phyloP scores from a whole-genome alignment of 371 early-diverging fungal species.

The Syncephalis fuscata region DNA sequence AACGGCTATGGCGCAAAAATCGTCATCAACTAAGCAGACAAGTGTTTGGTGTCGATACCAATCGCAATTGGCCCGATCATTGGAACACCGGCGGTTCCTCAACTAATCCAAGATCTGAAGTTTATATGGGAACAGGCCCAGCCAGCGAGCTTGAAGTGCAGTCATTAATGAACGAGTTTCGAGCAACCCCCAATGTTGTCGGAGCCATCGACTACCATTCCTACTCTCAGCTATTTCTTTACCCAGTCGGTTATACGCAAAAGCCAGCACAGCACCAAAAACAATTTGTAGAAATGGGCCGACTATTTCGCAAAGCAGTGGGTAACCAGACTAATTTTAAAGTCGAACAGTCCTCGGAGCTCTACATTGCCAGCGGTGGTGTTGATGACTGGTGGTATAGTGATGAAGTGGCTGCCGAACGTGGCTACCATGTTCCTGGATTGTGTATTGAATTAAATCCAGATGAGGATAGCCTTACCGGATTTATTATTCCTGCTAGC shows the following conservation, averaged over 20 bases:
- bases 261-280: background rate
- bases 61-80: slow-evolving; percentile 19
- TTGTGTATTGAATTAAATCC: slow-evolving; percentile 6
- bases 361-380: slow-evolving; percentile 3
- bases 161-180: slow-evolving; percentile 15
- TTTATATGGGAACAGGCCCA: slow-evolving; percentile 22
- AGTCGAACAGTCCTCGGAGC: background rate
- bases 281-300: background rate
- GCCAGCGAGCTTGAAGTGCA: slow-evolving; percentile 22
- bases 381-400: slow-evolving; percentile 5
- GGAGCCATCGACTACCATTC: slow-evolving; percentile 28
- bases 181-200: slow-evolving; percentile 10
- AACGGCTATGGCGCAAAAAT: slow-evolving; percentile 29
- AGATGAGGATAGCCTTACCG: background rate
- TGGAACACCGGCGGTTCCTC: slow-evolving; percentile 28
- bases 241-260: slow-evolving; percentile 3
- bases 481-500: slow-evolving; percentile 3
- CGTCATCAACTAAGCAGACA: slow-evolving; percentile 2
- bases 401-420: background rate
- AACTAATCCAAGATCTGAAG: slow-evolving; percentile 14
- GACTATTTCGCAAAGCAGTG: background rate
- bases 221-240: slow-evolving; percentile 14
- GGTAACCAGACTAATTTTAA: background rate
- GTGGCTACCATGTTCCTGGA: slow-evolving; percentile 1
- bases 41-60: slow-evolving; percentile 4